phyloP scores from a whole-genome alignment of 1,284 basidiomycete species.

The Mycena sp. region DNA sequence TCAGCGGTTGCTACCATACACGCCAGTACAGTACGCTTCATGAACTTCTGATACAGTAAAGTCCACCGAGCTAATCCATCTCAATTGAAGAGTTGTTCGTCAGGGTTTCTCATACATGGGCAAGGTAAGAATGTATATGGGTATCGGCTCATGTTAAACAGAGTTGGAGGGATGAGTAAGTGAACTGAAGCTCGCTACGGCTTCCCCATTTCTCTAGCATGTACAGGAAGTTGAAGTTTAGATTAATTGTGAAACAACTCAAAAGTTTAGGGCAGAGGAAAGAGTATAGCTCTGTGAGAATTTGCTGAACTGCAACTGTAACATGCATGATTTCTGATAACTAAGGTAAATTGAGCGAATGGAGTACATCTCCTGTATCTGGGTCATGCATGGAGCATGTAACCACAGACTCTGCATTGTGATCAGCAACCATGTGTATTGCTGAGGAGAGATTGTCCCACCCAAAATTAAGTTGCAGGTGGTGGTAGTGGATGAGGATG shows the following conservation, averaged over 20 bases:
- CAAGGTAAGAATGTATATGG: background rate
- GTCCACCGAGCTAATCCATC: background rate
- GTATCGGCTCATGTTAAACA: background rate
- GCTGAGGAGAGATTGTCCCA: background rate
- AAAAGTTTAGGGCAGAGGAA: background rate
- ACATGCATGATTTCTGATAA: background rate
- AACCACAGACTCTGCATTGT: background rate
- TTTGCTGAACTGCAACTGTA: background rate
- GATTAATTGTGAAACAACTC: background rate
- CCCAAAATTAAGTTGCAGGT: background rate
- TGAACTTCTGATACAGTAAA: constrained; percentile 6
- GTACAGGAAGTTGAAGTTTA: background rate
- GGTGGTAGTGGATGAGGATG: background rate
- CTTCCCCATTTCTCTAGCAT: background rate
- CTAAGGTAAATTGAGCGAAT: background rate
- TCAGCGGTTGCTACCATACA: too few relatives aligned
- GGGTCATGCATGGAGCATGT: background rate
- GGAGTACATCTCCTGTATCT: background rate
- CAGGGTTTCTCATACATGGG: background rate
- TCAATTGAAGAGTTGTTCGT: background rate
- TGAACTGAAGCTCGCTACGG: background rate
- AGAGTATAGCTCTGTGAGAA: background rate
- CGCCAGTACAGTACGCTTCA: background rate
- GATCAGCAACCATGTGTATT: background rate
- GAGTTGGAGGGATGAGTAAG: background rate